Conservation (phyloP, 2,329 filamentous ascomycete genomes). For the Fusarium duplospermum region DNA sequence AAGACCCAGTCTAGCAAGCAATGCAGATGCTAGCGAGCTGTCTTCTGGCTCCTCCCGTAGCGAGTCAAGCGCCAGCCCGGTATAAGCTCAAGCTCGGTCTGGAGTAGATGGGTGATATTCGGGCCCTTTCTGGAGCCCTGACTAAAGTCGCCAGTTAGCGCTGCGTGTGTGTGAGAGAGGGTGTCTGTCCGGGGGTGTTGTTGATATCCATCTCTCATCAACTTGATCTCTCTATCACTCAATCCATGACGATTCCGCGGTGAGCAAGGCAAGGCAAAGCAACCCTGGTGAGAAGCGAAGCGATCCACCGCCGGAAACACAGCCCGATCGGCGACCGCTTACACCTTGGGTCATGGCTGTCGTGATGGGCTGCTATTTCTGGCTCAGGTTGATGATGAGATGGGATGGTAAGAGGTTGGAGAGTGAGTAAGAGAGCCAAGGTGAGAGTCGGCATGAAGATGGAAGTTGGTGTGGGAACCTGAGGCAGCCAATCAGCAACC, state of each 20-base stretch:
- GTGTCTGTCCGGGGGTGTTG: conserved; percentile 16
- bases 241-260: conserved; percentile 15
- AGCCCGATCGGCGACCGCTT: conserved; percentile 33
- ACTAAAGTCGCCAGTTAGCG: conserved; percentile 24
- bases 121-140: conserved; percentile 26
- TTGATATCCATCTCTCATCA: conserved; percentile 15
- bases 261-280: conserved; percentile 3
- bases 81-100: conserved; percentile 6
- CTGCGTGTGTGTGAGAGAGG: conserved; percentile 17
- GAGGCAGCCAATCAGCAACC: conserved; percentile 36
- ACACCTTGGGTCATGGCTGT: conserved; percentile 14
- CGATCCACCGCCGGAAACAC: conserved; percentile 29
- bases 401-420: conserved; percentile 12
- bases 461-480: conserved; percentile 34
- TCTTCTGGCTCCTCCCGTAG: conserved; percentile 1
- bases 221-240: conserved; percentile 7
- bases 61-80: conserved; percentile 8
- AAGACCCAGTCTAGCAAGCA: conserved; percentile 1
- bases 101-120: conserved; percentile 8
- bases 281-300: conserved; percentile 18
- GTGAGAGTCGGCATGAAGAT: conserved; percentile 36
- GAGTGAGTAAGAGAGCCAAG: conserved; percentile 7
- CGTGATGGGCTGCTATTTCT: conserved; percentile 37
- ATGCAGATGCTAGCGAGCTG: background rate
- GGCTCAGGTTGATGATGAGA: conserved; percentile 22